Conservation (phyloP, 345 rosid species). For the Mercurialis annua region DNA sequence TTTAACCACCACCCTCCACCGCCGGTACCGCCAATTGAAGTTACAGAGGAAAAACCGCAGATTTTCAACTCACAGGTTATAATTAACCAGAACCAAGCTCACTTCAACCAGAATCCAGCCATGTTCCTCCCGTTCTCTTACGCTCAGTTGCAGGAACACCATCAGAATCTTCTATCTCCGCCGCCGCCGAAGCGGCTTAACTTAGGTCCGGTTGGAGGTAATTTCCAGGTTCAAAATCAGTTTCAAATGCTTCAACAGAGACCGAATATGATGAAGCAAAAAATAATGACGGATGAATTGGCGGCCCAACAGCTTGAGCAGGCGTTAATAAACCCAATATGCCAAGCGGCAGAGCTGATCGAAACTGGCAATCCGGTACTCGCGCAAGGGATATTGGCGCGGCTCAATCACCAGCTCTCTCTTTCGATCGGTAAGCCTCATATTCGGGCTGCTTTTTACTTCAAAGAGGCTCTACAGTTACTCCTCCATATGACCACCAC, state of each 20-base stretch:
- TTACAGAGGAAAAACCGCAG: conserved; percentile 46
- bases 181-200: conserved; percentile 42
- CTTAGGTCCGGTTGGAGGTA: conserved; percentile 28
- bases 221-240: conserved; percentile 30
- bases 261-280: conserved; percentile 37
- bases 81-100: conserved; percentile 51
- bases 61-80: conserved; percentile 43
- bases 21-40: conserved; percentile 24
- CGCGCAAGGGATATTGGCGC: conserved; percentile 99
- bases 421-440: conserved; percentile 66
- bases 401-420: conserved; percentile 99
- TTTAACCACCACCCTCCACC: conserved; percentile 27
- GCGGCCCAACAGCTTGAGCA: conserved; percentile 65
- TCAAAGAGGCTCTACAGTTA: conserved; percentile 69
- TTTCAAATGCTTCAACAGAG: conserved; percentile 43
- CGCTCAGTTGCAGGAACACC: conserved; percentile 46
- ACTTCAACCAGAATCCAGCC: conserved; percentile 44
- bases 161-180: conserved; percentile 38
- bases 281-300: conserved; percentile 39
- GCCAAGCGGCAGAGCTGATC: conserved; percentile 85
- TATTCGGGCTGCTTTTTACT: conserved; percentile 71
- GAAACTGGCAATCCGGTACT: conserved; percentile 67
- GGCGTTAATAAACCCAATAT: conserved; percentile 65
- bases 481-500: conserved; percentile 37
- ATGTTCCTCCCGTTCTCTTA: conserved; percentile 40